Evolutionary conservation across 2,329 filamentous ascomycete genomes (phyloP).

Genomic region (Talaromyces piceae): DNA sequence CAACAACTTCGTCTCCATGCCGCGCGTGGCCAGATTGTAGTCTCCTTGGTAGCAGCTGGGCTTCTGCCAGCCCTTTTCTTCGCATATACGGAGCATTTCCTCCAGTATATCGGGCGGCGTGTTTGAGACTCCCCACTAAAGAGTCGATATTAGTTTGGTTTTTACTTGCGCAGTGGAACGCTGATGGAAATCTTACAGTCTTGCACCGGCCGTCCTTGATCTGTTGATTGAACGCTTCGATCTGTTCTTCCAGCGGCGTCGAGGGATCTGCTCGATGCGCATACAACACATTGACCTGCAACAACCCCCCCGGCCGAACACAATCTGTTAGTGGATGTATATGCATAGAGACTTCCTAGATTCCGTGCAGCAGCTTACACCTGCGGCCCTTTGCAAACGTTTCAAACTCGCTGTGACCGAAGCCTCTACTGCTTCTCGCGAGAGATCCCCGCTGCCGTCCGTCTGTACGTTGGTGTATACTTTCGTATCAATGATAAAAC

Average conservation of each 20-base stretch:
- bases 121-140: constrained; percentile 35
- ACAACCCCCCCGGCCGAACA: background rate
- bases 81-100: constrained; percentile 26
- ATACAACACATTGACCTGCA: constrained; percentile 31
- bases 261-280: constrained; percentile 28
- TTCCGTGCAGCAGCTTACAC: background rate
- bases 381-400: constrained; percentile 14
- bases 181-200: constrained; percentile 22
- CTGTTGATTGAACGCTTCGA: constrained; percentile 25
- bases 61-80: constrained; percentile 28
- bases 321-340: background rate
- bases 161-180: constrained; percentile 3
- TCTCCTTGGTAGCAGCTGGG: constrained; percentile 36
- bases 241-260: constrained; percentile 31
- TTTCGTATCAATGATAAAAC: constrained; percentile 30
- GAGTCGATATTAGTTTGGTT: too few relatives aligned
- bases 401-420: constrained; percentile 23
- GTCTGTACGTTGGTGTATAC: constrained; percentile 17
- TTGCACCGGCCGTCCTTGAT: constrained; percentile 13
- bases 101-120: constrained; percentile 23
- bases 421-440: constrained; percentile 17
- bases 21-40: constrained; percentile 32
- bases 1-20: constrained; percentile 28
- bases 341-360: background rate
- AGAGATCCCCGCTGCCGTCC: constrained; percentile 25